phyloP scores from a whole-genome alignment of 2,329 filamentous ascomycete species.

The Pestalotiopsis sp. region DNA sequence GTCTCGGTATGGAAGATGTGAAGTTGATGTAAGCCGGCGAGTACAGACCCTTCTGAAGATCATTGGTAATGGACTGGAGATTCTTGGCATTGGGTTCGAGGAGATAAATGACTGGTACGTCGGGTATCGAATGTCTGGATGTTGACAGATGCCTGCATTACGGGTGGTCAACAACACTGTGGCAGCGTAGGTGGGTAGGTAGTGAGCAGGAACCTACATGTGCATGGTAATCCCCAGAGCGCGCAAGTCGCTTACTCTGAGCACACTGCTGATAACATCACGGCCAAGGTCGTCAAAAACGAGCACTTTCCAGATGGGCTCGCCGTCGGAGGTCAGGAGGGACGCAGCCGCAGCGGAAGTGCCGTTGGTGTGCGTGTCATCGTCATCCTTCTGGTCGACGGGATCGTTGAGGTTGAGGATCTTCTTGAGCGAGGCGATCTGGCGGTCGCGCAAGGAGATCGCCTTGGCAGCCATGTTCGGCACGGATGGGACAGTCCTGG shows the following conservation, averaged over 20 bases:
- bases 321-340: conserved; percentile 82
- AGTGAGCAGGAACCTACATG: conserved; percentile 60
- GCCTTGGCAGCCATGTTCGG: conserved; percentile 28
- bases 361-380: conserved; percentile 67
- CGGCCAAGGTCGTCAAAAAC: conserved; percentile 91
- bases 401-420: conserved; percentile 93
- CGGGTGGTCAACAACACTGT: conserved; percentile 24
- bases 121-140: conserved; percentile 85
- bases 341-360: conserved; percentile 71
- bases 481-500: not conserved
- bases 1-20: conserved; percentile 86
- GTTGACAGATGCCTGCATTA: conserved; percentile 73
- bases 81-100: conserved; percentile 85
- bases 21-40: conserved; percentile 97
- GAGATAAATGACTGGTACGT: conserved; percentile 96
- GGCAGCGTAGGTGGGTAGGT: not conserved
- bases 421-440: conserved; percentile 81
- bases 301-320: conserved; percentile 96
- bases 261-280: conserved; percentile 95
- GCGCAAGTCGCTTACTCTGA: conserved; percentile 90
- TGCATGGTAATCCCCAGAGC: conserved; percentile 97
- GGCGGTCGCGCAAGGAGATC: conserved; percentile 33
- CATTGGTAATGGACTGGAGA: conserved; percentile 78
- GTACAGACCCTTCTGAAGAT: conserved; percentile 87
- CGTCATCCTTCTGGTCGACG: conserved; percentile 58